Evolutionary conservation across 345 rosid genomes (phyloP).

Genomic region (Salix arbutifolia): DNA sequence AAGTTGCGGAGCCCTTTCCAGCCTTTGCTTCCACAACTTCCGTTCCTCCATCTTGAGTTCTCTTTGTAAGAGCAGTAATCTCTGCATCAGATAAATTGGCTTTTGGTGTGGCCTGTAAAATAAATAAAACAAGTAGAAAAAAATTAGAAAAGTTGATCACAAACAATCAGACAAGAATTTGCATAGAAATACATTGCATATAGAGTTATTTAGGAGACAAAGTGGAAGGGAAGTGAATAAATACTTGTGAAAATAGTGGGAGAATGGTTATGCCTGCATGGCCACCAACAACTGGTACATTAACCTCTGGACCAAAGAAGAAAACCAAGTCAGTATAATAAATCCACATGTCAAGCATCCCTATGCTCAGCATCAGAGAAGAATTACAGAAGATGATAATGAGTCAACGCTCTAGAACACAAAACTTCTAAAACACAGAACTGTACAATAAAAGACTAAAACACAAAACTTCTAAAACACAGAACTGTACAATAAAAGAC

Average conservation of each 20-base stretch:
- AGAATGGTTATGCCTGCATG: conserved; percentile 83
- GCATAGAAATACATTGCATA: not conserved
- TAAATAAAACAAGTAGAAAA: not conserved
- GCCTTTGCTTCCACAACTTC: conserved; percentile 90
- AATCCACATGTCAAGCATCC: not conserved
- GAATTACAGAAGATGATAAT: not conserved
- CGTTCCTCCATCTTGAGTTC: conserved; percentile 92
- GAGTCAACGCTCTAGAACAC: not conserved
- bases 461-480: no score
- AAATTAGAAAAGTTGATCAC: not conserved
- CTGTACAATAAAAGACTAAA: not conserved
- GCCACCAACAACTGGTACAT: conserved; percentile 83
- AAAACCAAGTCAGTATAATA: not conserved
- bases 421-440: not conserved
- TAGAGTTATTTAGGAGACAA: not conserved
- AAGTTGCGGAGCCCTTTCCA: conserved; percentile 87
- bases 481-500: not conserved
- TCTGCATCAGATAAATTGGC: conserved; percentile 61
- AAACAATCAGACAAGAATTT: not conserved
- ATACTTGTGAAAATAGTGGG: conserved; percentile 76
- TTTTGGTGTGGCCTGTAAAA: conserved; percentile 65
- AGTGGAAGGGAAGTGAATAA: not conserved
- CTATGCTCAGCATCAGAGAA: not conserved
- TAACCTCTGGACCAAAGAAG: conserved; percentile 39
- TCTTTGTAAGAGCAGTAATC: conserved; percentile 64